Evolutionary conservation across 2,329 filamentous ascomycete species (phyloP).

Genomic region (Alternaria tenuissima): DNA sequence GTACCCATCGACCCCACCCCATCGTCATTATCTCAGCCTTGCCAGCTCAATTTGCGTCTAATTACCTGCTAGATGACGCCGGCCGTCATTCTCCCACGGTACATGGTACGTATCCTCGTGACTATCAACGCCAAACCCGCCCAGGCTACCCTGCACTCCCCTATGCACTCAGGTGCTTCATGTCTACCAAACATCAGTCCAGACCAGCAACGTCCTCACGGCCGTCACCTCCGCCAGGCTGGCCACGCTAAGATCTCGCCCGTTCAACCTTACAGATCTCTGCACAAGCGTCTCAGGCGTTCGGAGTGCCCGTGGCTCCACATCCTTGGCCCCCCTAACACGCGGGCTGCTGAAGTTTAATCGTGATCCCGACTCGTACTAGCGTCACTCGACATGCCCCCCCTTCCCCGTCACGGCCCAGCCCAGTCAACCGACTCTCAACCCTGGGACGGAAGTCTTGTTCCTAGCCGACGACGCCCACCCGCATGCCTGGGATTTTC

Average conservation of each 20-base stretch:
- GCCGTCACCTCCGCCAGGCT: conserved; percentile 10
- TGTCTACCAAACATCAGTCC: background rate
- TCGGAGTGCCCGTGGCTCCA: conserved; percentile 38
- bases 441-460: conserved; percentile 33
- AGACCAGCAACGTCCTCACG: background rate
- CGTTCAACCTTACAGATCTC: conserved; percentile 26
- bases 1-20: conserved; percentile 2
- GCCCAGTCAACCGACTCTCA: conserved; percentile 24
- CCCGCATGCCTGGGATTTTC: conserved; percentile 42
- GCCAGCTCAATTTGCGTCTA: background rate
- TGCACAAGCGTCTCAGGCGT: conserved; percentile 23
- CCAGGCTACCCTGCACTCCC: background rate
- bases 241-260: conserved; percentile 33
- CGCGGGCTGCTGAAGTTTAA: conserved; percentile 39
- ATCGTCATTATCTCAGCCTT: conserved; percentile 12
- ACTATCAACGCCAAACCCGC: background rate
- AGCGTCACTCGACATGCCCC: conserved; percentile 20
- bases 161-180: background rate
- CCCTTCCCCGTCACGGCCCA: conserved; percentile 23
- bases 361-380: conserved; percentile 32
- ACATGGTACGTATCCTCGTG: background rate
- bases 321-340: conserved; percentile 35
- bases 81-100: background rate
- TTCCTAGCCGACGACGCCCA: conserved; percentile 44
- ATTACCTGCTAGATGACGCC: conserved; percentile 4